A percentile compares a stretch with the other conserved stretches of the same genome.
phyloP scores from a whole-genome alignment of 139 green algal species.

The Edaphochlamys debaryana region DNA sequence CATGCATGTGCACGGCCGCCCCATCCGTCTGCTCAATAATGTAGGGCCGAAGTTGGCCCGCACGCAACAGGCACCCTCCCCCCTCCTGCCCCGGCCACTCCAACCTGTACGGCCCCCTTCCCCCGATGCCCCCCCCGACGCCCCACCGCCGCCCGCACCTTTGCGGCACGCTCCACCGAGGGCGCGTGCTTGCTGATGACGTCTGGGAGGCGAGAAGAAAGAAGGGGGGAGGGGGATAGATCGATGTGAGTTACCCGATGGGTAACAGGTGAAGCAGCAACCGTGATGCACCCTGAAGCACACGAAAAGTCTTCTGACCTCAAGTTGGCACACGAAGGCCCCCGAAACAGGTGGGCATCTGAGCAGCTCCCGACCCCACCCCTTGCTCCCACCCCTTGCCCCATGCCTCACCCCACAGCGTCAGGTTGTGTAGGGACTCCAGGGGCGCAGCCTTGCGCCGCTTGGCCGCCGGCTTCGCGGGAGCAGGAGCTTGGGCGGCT shows the following conservation, averaged over 20 bases:
- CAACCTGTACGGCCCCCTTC: too few species aligned
- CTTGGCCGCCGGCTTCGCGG: background rate
- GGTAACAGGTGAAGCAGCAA: background rate
- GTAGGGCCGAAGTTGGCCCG: too few species aligned
- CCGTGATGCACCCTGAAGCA: too few species aligned
- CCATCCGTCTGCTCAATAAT: too few species aligned
- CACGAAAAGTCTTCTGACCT: background rate
- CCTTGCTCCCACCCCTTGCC: too few species aligned
- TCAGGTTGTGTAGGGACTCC: conserved; percentile 35
- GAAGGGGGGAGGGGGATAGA: background rate
- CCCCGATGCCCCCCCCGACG: too few species aligned
- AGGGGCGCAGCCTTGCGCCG: background rate
- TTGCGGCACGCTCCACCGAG: conserved; percentile 38
- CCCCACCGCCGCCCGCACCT: conserved; percentile 46
- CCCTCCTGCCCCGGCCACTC: too few species aligned
- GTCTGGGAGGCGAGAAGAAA: conserved; percentile 24
- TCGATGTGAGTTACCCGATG: background rate
- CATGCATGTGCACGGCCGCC: too few species aligned
- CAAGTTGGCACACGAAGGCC: background rate
- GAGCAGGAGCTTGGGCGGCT: background rate
- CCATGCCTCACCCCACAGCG: conserved; percentile 42
- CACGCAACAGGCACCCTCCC: too few species aligned
- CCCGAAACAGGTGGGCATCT: too few species aligned
- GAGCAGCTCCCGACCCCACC: too few species aligned
- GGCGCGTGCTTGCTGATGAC: conserved; percentile 47